Conservation (phyloP, 495 filamentous ascomycete genomes). For the Cercophora scortea region DNA sequence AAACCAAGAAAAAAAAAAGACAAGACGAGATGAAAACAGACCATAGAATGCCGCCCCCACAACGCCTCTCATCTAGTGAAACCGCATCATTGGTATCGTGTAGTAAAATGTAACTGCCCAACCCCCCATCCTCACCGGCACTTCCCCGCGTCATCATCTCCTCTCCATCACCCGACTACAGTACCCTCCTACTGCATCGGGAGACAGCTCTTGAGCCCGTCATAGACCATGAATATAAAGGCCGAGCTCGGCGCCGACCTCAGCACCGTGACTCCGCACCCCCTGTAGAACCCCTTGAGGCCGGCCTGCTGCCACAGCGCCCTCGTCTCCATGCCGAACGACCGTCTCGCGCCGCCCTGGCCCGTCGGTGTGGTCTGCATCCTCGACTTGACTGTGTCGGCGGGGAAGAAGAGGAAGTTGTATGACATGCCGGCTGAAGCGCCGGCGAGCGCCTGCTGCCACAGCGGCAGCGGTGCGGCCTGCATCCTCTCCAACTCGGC, state of each 20-base stretch:
- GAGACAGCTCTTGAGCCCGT: conserved; percentile 65
- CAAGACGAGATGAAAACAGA: neutral
- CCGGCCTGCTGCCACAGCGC: conserved; percentile 76
- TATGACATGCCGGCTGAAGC: conserved; percentile 88
- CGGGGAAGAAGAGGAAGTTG: conserved; percentile 94
- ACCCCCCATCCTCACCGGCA: neutral
- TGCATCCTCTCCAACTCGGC: conserved; percentile 21
- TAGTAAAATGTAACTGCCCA: no score
- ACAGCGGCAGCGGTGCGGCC: conserved; percentile 48
- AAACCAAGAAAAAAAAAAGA: no score
- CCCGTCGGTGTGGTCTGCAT: conserved; percentile 85
- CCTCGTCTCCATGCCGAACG: conserved; percentile 61
- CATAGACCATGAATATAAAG: conserved; percentile 92
- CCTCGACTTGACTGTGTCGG: conserved; percentile 91
- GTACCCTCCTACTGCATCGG: conserved; percentile 25
- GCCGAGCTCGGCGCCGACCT: conserved; percentile 90
- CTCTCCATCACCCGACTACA: neutral
- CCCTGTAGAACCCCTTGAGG: conserved; percentile 77
- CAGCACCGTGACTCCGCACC: conserved; percentile 87
- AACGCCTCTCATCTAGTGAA: no score
- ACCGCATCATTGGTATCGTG: no score
- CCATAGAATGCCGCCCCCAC: neutral
- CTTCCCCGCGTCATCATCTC: neutral
- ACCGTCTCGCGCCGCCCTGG: conserved; percentile 34
- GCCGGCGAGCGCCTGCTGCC: conserved; percentile 80